Evolutionary conservation across 108 stramenopile species (phyloP), one percentile per base, ranked within the genome.

Genomic region (Epithemia pelagica): DNA sequence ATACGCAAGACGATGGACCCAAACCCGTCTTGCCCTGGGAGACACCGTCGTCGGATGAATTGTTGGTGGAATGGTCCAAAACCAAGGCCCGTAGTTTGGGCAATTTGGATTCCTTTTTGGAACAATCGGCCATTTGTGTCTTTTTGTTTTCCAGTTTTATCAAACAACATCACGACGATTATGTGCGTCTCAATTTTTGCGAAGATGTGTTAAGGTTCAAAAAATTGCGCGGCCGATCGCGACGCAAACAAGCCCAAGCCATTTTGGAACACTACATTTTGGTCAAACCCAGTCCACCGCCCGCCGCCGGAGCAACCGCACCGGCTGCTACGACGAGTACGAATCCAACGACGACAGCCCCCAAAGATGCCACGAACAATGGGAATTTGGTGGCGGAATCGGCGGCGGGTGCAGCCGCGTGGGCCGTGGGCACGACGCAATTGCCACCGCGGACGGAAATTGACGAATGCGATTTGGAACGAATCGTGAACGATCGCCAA

Each of bases 1-100:
- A 84, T 0, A 75, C 81, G 23, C 85, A 81, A 58, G 87, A 86
- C 55, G 86, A 88, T 54, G 90, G 90, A 54, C 90, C 90, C 0
- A 78, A 83, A 29, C 90, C 90, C 52, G 81, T 91, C 5, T 37
- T 87, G 51, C 64, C 84, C 0, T 91, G 90, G 90, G 79, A 86
- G 59, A 81, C 77, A 30, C 90, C 89, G 18, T 82, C 70, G 1
- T 84, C 83, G 37, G 83, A 82, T 32, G 68, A 91, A 69, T 59
- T 91, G 26, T 72, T 63, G 1, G 72, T 71, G 32, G 90, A 88
- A 59, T 91, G 90, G 87, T 72, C 70, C 28, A 51, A 85, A 30
- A 30, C 65, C 23, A 64, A 67, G 15, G 80, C 78, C 10, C 52
- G 64, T 56, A 54, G 71, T 52, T 77, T 81, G 19, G 5, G 37